Conservation (phyloP, 148 eudicot species). For the Rhododendron vialii region DNA sequence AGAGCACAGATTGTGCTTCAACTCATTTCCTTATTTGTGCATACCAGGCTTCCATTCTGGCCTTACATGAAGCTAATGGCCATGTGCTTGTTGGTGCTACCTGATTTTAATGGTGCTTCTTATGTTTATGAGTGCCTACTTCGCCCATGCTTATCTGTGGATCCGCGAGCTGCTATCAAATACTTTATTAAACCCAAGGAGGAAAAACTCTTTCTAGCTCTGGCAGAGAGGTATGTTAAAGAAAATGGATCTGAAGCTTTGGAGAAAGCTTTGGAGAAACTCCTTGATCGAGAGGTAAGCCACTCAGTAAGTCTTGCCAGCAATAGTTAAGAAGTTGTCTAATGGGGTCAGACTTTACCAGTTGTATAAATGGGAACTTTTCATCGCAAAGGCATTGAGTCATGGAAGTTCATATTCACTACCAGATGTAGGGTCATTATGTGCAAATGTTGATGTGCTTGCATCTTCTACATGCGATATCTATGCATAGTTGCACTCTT, state of each 20-base stretch:
- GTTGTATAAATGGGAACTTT: neutral
- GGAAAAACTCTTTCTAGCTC: neutral
- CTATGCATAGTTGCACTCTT: neutral
- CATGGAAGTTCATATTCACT: neutral
- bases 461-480: neutral
- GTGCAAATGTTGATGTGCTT: neutral
- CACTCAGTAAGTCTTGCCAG: neutral
- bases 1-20: too few relatives aligned
- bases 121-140: neutral
- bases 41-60: constrained; percentile 4
- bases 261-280: constrained; percentile 5
- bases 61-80: constrained; percentile 7
- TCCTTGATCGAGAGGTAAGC: constrained; percentile 6
- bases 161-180: neutral
- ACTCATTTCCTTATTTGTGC: neutral
- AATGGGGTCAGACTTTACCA: neutral
- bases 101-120: constrained; percentile 2
- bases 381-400: neutral
- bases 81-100: constrained; percentile 4
- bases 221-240: constrained; percentile 5
- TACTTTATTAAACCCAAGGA: neutral
- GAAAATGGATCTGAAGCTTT: constrained; percentile 10
- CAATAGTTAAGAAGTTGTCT: neutral
- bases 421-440: neutral
- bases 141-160: neutral